Evolutionary conservation across 371 early-diverging fungal species (phyloP).

Genomic region (Rhizopus delemar): DNA sequence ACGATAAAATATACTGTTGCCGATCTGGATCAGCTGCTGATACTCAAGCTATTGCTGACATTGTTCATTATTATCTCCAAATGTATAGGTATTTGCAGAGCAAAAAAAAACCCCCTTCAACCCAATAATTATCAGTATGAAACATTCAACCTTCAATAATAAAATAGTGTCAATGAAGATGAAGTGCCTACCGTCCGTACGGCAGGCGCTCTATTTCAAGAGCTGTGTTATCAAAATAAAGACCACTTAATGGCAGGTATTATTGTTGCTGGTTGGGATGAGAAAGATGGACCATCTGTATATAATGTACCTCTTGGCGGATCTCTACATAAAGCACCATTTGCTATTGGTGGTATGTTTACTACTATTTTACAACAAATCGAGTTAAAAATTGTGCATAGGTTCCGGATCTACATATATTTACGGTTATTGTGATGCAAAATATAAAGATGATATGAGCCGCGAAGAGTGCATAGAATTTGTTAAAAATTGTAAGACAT

Average conservation of each 20-base stretch:
- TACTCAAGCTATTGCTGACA: constrained; percentile 98
- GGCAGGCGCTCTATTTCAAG: constrained; percentile 93
- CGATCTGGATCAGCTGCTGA: constrained; percentile 98
- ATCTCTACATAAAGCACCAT: constrained; percentile 88
- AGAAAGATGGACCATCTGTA: constrained; percentile 87
- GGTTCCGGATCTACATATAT: constrained; percentile 97
- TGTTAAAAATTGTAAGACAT: constrained; percentile 84
- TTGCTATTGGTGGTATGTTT: constrained; percentile 87
- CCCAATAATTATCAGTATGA: background rate
- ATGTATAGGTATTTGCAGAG: constrained; percentile 72
- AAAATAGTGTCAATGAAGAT: constrained; percentile 78
- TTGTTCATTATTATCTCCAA: constrained; percentile 91
- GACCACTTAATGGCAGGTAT: constrained; percentile 92
- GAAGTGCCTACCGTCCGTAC: constrained; percentile 87
- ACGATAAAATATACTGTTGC: constrained; percentile 97
- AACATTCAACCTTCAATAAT: too few relatives aligned
- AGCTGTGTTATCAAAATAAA: constrained; percentile 96
- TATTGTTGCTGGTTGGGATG: constrained; percentile 99
- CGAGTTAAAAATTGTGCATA: constrained; percentile 15
- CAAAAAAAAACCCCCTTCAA: background rate
- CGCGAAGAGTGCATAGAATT: constrained; percentile 92
- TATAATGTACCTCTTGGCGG: constrained; percentile 97
- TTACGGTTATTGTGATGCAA: constrained; percentile 97
- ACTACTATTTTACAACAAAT: too few relatives aligned
- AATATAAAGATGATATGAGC: constrained; percentile 84